Evolutionary conservation across 495 filamentous ascomycete species (phyloP).

Genomic region (Aspergillus sparsus): DNA sequence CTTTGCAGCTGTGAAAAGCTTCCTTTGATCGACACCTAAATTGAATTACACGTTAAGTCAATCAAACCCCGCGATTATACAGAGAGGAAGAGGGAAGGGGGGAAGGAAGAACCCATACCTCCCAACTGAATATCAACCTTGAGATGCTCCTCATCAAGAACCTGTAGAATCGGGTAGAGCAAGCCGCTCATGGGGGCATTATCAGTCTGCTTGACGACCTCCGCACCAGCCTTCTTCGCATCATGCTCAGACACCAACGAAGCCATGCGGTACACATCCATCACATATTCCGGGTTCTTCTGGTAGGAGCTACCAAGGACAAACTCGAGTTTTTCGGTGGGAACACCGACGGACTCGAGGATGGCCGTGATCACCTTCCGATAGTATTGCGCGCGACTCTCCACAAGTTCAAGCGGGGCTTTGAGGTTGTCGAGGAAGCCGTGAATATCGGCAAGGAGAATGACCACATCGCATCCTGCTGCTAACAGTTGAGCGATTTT

Average conservation of each 20-base stretch:
- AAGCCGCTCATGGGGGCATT: conserved; percentile 75
- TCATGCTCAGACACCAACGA: conserved; percentile 48
- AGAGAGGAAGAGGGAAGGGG: neutral
- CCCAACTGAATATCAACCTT: conserved; percentile 77
- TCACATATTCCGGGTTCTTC: conserved; percentile 38
- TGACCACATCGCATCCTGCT: conserved; percentile 77
- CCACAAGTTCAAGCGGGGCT: conserved; percentile 75
- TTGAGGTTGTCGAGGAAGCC: conserved; percentile 51
- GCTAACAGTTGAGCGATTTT: conserved; percentile 88
- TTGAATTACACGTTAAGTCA: neutral
- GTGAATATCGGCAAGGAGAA: conserved; percentile 76
- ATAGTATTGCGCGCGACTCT: conserved; percentile 74
- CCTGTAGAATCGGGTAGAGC: conserved; percentile 78
- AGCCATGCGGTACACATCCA: conserved; percentile 46
- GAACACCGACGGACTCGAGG: conserved; percentile 66
- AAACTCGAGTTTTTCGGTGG: conserved; percentile 76
- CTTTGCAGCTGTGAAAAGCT: conserved; percentile 81
- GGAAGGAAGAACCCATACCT: conserved; percentile 38
- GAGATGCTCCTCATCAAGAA: conserved; percentile 88
- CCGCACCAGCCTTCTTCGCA: conserved; percentile 83
- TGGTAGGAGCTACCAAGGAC: conserved; percentile 87
- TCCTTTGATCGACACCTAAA: conserved; percentile 67
- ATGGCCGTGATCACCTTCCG: conserved; percentile 62
- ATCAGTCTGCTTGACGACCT: conserved; percentile 87
- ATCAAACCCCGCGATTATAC: too few relatives aligned